Evolutionary conservation across 768 basidiomycete genomes (phyloP), one percentile per base, ranked within the genome.

Genomic region (Lactifluus echinatus): DNA sequence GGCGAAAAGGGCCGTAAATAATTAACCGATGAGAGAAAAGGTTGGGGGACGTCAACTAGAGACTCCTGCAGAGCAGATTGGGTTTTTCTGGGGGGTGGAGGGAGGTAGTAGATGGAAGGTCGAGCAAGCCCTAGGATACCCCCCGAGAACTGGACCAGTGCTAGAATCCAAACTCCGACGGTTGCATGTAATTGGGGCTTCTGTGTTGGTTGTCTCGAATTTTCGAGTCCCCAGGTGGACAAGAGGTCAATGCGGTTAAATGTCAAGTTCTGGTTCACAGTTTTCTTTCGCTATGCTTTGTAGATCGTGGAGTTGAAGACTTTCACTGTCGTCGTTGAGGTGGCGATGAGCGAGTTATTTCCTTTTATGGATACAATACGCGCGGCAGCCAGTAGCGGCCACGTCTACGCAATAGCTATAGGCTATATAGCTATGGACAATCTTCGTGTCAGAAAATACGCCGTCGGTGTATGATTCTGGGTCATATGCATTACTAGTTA

Each of bases 131-230:
- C 59, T 53, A 46, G 45, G 50, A 50, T 48, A 12, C 55, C 44
- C 49, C n/a, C 39, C 48, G 45, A 37, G 52, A 59, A 43, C 54
- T 48, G 55, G 54, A 36, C 50, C 50, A 51, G 55, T 63, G 59
- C 24, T 60, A 60, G 46, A 55, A 56, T 56, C 29, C 61, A 63
- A 63, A 63, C 61, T 63, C 61, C 61, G 61, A 63, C 61, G 23
- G 29, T 48, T 33, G 50, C 57, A 58, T 58, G 50, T 34, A 57
- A 40, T 10, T 42, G 28, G 44, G 37, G 56, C 51, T 21, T 19
- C 6, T 23, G 21, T 23, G 33, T 44, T 53, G 8, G 39, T 24
- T 4, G 50, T 24, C 48, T 43, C 21, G 23, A n/a, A 50, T 21
- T 56, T 31, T 51, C 15, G 23, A 8, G 53, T 26, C 17, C 3